phyloP scores from a whole-genome alignment of 2,329 filamentous ascomycete genomes.

The Fusarium verticillioides region DNA sequence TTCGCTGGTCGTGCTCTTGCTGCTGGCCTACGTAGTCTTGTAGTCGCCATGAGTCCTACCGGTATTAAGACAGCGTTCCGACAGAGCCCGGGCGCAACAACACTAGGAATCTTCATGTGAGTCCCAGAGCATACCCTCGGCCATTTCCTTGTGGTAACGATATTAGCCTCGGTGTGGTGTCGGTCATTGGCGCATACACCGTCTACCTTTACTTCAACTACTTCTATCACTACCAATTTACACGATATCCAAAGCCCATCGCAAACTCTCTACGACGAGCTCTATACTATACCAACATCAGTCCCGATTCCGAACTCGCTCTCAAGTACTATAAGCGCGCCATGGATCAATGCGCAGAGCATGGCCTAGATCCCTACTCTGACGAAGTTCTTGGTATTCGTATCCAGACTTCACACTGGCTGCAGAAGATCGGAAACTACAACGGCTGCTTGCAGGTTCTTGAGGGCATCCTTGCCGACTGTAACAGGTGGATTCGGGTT shows the following conservation, averaged over 20 bases:
- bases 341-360: slow-evolving; percentile 75
- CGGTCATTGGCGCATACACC: slow-evolving; percentile 47
- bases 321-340: slow-evolving; percentile 87
- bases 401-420: slow-evolving; percentile 80
- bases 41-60: slow-evolving; percentile 49
- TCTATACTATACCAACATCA: slow-evolving; percentile 85
- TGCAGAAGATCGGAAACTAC: slow-evolving; percentile 80
- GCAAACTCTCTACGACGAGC: slow-evolving; percentile 84
- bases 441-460: slow-evolving; percentile 79
- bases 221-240: slow-evolving; percentile 67
- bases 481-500: slow-evolving; percentile 67
- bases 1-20: slow-evolving; percentile 47
- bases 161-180: slow-evolving; percentile 46
- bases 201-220: slow-evolving; percentile 62
- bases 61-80: slow-evolving; percentile 50
- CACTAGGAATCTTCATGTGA: slow-evolving; percentile 48
- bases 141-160: not conserved
- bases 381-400: slow-evolving; percentile 92
- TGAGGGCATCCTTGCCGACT: slow-evolving; percentile 79
- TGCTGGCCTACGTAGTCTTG: slow-evolving; percentile 50
- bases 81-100: slow-evolving; percentile 47
- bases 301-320: slow-evolving; percentile 78
- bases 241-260: slow-evolving; percentile 73
- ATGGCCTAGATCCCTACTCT: slow-evolving; percentile 86
- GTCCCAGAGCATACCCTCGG: not conserved